Conservation (phyloP, 495 filamentous ascomycete species). For the Xylaria telfairii region DNA sequence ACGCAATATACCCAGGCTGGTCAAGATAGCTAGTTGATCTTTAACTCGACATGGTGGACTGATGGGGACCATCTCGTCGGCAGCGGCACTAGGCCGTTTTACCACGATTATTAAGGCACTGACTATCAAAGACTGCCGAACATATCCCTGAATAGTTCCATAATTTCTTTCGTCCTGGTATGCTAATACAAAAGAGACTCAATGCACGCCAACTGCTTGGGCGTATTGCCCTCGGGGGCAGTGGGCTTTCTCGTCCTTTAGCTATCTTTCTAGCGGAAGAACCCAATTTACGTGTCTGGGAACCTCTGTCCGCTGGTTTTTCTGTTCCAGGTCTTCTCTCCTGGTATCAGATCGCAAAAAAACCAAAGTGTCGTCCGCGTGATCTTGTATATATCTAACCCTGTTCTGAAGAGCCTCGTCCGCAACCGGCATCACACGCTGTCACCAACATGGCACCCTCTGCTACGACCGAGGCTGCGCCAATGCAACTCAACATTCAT, state of each 20-base stretch:
- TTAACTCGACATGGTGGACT: background rate
- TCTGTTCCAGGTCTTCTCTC: background rate
- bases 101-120: background rate
- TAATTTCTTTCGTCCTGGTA: background rate
- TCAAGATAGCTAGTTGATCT: background rate
- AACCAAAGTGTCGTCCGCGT: background rate
- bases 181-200: background rate
- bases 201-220: background rate
- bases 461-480: constrained; percentile 47
- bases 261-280: background rate
- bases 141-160: constrained; percentile 1
- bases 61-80: background rate
- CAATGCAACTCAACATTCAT: constrained; percentile 51
- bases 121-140: background rate
- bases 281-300: background rate
- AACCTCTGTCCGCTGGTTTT: background rate
- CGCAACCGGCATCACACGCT: constrained; percentile 34
- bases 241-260: background rate
- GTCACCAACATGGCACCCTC: constrained; percentile 50
- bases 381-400: background rate
- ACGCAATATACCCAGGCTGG: background rate
- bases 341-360: background rate
- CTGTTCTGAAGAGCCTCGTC: background rate
- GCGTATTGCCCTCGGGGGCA: background rate
- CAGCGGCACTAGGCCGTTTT: background rate